These are phyloP conservation scores for Cladophialophora yegresii DNA, from an alignment of 2,329 filamentous ascomycete species.

Conservation along the genomic window DNA sequence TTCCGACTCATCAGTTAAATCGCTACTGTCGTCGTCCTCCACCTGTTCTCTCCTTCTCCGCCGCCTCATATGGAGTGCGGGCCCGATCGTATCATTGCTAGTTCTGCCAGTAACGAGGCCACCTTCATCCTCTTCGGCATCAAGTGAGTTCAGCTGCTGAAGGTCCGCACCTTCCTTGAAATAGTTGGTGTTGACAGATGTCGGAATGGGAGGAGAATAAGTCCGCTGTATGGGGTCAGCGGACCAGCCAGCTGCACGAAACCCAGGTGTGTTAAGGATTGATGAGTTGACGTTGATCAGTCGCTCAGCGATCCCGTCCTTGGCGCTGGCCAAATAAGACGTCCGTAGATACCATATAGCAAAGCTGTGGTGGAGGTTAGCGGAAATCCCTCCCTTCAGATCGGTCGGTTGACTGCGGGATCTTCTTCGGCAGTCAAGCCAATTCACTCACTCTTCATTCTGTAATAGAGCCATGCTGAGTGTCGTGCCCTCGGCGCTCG, in stretches of 20 bases:
- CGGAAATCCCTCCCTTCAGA: neutral
- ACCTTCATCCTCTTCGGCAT: conserved; percentile 62
- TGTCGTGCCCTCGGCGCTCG: neutral
- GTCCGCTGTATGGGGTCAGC: conserved; percentile 60
- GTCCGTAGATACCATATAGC: conserved; percentile 67
- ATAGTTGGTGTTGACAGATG: conserved; percentile 63
- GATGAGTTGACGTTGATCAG: conserved; percentile 65
- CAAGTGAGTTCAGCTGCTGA: conserved; percentile 44
- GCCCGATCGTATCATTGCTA: conserved; percentile 59
- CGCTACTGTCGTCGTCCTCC: conserved; percentile 67
- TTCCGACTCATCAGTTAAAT: conserved; percentile 67
- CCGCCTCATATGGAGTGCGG: conserved; percentile 52
- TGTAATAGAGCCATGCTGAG: conserved; percentile 52
- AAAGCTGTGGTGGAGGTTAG: conserved; percentile 50
- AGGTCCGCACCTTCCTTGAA: conserved; percentile 54
- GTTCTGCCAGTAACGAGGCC: conserved; percentile 64
- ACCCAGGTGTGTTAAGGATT: conserved; percentile 64
- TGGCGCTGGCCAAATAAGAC: conserved; percentile 64
- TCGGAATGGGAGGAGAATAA: conserved; percentile 68
- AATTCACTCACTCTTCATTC: conserved; percentile 52
- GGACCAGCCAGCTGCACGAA: conserved; percentile 65
- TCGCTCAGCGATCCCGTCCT: conserved; percentile 66
- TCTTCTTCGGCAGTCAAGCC: neutral
- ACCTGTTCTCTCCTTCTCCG: conserved; percentile 58
- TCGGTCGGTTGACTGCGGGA: neutral